These are phyloP conservation scores for Saccharomycopsis olivae DNA, from an alignment of 805 yeast genomes.

Conservation along the genomic window DNA sequence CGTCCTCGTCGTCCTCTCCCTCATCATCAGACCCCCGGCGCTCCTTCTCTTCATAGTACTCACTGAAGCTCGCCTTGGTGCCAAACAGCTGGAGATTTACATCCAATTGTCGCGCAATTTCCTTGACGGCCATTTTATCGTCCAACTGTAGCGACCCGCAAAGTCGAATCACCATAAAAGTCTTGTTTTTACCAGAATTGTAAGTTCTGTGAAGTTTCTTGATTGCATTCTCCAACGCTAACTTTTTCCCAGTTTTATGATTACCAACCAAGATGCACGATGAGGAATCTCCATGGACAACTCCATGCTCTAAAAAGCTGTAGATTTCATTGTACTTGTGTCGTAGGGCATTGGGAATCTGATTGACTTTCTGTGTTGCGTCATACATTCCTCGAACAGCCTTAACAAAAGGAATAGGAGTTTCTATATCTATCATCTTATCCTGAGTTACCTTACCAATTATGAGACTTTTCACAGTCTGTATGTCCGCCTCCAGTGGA, in stretches of 20 bases:
- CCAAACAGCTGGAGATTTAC: constrained; percentile 25
- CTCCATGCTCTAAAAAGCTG: constrained; percentile 50
- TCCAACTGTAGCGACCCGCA: constrained; percentile 66
- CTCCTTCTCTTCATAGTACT: constrained; percentile 6
- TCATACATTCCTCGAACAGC: constrained; percentile 11
- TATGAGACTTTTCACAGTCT: neutral
- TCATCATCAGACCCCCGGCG: no score
- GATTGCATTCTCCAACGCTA: constrained; percentile 49
- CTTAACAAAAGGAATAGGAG: constrained; percentile 6
- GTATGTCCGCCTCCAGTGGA: neutral
- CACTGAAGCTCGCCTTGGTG: constrained; percentile 19
- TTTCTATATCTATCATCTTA: neutral
- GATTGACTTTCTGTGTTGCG: constrained; percentile 2
- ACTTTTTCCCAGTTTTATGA: constrained; percentile 64
- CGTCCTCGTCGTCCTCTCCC: neutral
- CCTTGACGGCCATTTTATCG: constrained; percentile 71
- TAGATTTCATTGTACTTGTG: constrained; percentile 38
- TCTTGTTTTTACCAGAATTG: constrained; percentile 25
- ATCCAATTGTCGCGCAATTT: constrained; percentile 79
- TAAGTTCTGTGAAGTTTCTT: constrained; percentile 30
- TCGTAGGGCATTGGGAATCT: constrained; percentile 7
- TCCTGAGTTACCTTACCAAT: neutral
- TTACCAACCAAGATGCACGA: constrained; percentile 78
- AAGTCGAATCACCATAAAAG: constrained; percentile 52
- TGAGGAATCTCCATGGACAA: constrained; percentile 63